phyloP scores from a whole-genome alignment of 2,329 filamentous ascomycete species.

The Aspergillus transmontanensis region DNA sequence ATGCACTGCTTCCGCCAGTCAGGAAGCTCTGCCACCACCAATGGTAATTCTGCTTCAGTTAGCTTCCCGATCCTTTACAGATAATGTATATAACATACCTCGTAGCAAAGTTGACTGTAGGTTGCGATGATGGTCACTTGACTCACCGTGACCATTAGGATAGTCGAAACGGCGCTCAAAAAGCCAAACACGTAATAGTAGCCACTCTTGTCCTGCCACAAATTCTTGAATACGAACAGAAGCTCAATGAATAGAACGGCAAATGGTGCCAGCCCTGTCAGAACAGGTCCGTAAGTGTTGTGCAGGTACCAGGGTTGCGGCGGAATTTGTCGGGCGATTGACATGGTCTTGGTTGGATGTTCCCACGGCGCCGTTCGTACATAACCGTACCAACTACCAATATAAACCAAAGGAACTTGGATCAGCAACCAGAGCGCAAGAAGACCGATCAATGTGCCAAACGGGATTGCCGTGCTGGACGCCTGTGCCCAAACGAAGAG shows the following conservation, averaged over 20 bases:
- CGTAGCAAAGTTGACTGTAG: conserved; percentile 78
- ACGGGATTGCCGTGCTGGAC: conserved; percentile 83
- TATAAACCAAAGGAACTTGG: conserved; percentile 81
- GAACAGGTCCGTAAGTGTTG: conserved; percentile 63
- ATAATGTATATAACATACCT: conserved; percentile 49
- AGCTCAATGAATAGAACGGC: conserved; percentile 87
- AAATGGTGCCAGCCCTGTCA: conserved; percentile 80
- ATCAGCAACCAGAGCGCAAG: conserved; percentile 80
- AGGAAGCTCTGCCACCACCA: conserved; percentile 94
- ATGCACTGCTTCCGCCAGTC: conserved; percentile 71
- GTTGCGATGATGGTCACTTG: conserved; percentile 83
- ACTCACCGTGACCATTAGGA: conserved; percentile 74
- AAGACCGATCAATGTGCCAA: conserved; percentile 74
- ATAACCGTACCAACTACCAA: conserved; percentile 77
- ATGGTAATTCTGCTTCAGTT: conserved; percentile 65
- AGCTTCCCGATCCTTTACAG: background rate
- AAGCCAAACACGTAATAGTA: conserved; percentile 94
- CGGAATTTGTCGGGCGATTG: conserved; percentile 73
- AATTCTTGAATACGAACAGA: conserved; percentile 80
- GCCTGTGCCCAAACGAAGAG: conserved; percentile 90
- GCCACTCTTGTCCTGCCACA: conserved; percentile 88
- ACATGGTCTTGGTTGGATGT: conserved; percentile 77
- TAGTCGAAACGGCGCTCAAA: conserved; percentile 70
- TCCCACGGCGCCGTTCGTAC: conserved; percentile 69
- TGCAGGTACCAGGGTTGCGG: conserved; percentile 74